These are phyloP conservation scores for Claviceps pazoutovae DNA, from an alignment of 2,329 filamentous ascomycete species.

Conservation along the genomic window DNA sequence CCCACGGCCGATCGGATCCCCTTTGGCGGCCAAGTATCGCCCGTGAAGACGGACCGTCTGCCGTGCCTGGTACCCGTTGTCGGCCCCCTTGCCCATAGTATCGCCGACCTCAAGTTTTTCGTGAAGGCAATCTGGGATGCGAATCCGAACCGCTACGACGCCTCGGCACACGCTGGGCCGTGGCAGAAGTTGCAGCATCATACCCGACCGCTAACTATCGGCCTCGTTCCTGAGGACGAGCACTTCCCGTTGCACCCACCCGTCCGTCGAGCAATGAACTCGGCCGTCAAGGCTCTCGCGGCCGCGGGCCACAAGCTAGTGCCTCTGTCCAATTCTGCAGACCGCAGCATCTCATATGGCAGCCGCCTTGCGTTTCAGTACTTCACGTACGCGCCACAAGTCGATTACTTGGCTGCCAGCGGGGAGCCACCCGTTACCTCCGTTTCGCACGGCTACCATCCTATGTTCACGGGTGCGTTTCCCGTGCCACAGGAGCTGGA, in stretches of 20 bases:
- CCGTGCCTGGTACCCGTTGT: slow-evolving; percentile 21
- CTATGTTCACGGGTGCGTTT: not conserved
- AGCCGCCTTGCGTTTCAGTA: slow-evolving; percentile 7
- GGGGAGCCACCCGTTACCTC: not conserved
- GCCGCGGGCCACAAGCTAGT: slow-evolving; percentile 31
- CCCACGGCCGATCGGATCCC: slow-evolving; percentile 45
- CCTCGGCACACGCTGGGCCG: slow-evolving; percentile 24
- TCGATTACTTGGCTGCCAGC: not conserved
- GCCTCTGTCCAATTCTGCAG: slow-evolving; percentile 13
- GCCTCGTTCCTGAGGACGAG: slow-evolving; percentile 32
- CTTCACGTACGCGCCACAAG: not conserved
- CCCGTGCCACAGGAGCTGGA: slow-evolving; percentile 8
- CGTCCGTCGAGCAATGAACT: slow-evolving; percentile 29
- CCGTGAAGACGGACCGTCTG: slow-evolving; percentile 3
- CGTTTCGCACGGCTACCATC: not conserved
- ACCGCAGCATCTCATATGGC: slow-evolving; percentile 1
- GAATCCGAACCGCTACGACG: slow-evolving; percentile 31
- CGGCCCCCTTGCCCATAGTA: slow-evolving; percentile 27
- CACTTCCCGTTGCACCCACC: slow-evolving; percentile 37
- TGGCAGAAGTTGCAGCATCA: slow-evolving; percentile 25
- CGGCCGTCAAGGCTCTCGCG: slow-evolving; percentile 23
- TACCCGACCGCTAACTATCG: slow-evolving; percentile 26
- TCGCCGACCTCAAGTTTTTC: slow-evolving; percentile 14
- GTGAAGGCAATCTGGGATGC: slow-evolving; percentile 25
- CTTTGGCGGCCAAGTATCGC: slow-evolving; percentile 10